Conservation (phyloP, 345 rosid species). For the Syzygium aromaticum region DNA sequence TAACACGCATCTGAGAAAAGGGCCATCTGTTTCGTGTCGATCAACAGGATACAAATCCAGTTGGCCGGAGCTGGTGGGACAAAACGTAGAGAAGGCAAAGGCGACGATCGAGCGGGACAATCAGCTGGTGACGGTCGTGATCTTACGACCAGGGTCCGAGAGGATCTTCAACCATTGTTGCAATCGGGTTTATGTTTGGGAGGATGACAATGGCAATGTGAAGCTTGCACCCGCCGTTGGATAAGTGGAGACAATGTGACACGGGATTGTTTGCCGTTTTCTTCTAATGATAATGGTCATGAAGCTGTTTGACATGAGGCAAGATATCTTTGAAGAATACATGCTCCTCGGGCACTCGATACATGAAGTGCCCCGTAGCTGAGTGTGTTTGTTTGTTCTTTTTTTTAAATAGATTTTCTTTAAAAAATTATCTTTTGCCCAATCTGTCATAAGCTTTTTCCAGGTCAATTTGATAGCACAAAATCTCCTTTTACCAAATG, state of each 20-base stretch:
- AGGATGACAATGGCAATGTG: not conserved
- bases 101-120: not conserved
- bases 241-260: not conserved
- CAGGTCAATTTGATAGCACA: no score
- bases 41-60: not conserved
- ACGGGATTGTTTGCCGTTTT: not conserved
- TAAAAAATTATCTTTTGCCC: no score
- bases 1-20: fast-evolving
- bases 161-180: not conserved
- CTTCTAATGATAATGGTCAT: not conserved
- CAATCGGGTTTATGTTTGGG: not conserved
- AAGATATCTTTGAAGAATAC: no score
- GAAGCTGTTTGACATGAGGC: not conserved
- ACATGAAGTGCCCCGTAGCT: no score
- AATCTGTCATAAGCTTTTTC: no score
- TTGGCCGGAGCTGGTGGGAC: not conserved
- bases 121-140: fast-evolving
- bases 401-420: no score
- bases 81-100: fast-evolving
- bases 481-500: no score
- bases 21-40: fast-evolving
- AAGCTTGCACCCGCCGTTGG: fast-evolving
- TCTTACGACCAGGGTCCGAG: fast-evolving
- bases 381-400: no score
- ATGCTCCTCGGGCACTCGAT: no score